Evolutionary conservation across 495 filamentous ascomycete species (phyloP), one percentile per base, ranked within the genome.

Genomic region (Talaromyces borbonicus): DNA sequence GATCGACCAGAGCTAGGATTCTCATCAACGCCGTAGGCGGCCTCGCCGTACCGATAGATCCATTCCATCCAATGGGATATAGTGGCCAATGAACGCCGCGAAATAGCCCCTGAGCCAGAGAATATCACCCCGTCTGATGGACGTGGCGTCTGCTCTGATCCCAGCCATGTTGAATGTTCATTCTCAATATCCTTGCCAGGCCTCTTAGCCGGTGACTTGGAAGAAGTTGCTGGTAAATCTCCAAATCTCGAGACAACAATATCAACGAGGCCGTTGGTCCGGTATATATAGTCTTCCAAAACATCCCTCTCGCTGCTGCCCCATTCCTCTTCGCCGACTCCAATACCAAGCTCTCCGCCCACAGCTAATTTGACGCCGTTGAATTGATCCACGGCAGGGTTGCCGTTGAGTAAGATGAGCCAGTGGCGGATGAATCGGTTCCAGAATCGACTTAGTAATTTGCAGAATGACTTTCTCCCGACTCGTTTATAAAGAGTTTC

Each of bases 251-350:
- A 87, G 5, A 96, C 87, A 37, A 96, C 67, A 41, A 97, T 52
- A 60, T 98, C 92, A 15, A 94, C 74, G 47, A 80, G 78, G 23
- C 73, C 92, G 61, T 65, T 85, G 50, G 59, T 77, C 60, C 59
- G 67, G 14, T 61, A 48, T 7, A 86, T 78, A 54, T 94, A 80
- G 14, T 85, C 87, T 59, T 94, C 92, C 1, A 99, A 69, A 1
- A 96, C 90, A 53, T 89, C 88, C 54, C 90, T 67, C 65, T 95
- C 89, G 11, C 87, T 87, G 52, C 87, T 94, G 2, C 90, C 89
- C 67, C 89, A 80, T 48, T 95, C 86, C 64, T 95, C 89, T 56
- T 95, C 89, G 24, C 90, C 92, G 9, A 96, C 89, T 1, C 93
- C 93, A 12, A 95, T 76, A 14, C 92, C 93, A 19, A 95, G 78